Evolutionary conservation across 2,329 filamentous ascomycete genomes (phyloP).

Genomic region (Madurella fahalii): DNA sequence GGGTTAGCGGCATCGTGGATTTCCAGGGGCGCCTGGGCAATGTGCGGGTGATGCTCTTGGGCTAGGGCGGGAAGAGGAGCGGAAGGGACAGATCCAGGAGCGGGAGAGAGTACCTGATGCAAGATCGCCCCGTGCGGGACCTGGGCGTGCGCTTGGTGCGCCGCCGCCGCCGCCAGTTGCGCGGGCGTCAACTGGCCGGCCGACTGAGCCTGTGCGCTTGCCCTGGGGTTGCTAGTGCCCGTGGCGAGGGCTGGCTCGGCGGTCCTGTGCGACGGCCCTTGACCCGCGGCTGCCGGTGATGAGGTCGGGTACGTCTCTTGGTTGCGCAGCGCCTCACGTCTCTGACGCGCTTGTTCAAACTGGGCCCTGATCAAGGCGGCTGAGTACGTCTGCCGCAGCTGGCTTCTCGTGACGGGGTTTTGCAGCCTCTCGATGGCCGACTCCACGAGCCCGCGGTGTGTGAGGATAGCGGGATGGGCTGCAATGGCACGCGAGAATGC

Average conservation of each 20-base stretch:
- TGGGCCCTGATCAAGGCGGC: constrained; percentile 44
- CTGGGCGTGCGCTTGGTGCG: constrained; percentile 23
- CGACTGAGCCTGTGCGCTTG: neutral
- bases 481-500: constrained; percentile 44
- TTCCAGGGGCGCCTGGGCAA: constrained; percentile 16
- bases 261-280: neutral
- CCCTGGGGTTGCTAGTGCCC: constrained; percentile 4
- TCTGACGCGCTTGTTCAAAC: constrained; percentile 37
- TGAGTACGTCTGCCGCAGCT: constrained; percentile 48
- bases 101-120: constrained; percentile 24
- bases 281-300: neutral
- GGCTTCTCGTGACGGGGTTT: constrained; percentile 44
- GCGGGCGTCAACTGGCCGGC: constrained; percentile 9
- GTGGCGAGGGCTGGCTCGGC: constrained; percentile 6
- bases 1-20: constrained; percentile 46
- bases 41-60: constrained; percentile 20
- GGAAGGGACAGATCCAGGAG: neutral
- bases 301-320: constrained; percentile 14
- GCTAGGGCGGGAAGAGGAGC: constrained; percentile 8
- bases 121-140: constrained; percentile 18
- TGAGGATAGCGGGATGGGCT: constrained; percentile 46
- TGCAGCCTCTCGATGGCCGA: constrained; percentile 48
- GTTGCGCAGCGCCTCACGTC: constrained; percentile 27
- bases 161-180: constrained; percentile 17
- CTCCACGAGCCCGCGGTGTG: constrained; percentile 47